Base-by-base conservation (phyloP, 2,329 filamentous ascomycete species). In the Phyllachora maydis region DNA sequence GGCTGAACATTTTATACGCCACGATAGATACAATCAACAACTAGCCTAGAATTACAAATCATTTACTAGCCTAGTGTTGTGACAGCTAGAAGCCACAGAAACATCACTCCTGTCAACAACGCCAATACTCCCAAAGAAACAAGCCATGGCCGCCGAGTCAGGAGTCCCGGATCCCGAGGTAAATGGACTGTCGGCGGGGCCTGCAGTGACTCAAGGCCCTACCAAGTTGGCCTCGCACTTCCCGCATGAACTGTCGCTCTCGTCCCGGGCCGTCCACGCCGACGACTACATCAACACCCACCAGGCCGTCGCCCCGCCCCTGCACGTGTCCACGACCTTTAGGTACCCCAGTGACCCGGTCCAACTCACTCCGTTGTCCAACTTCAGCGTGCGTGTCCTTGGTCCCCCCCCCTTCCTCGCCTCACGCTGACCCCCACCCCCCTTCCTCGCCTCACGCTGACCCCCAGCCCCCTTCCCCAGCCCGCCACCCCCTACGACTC, bases 281-380 rank as follows among this genome's bases (percentile, higher is more conserved):
- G 82, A 91, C 40, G 72, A 90, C 50, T 57, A 56, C 36, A 60
- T 88, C 37, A 78, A 79, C 46, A 50, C 58, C 16, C 65, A 76
- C 35, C 59, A 68, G 23, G 81, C 88, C 41, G 74, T 95, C 26
- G 82, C 85, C 8, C 85, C 88, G 28, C 69, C 85, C 4, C 59
- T 95, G 40, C 85, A 95, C 45, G 68, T 90, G 32, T 82, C 81
- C 30, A 93, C 85, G 8, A 95, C 81, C 10, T 95, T 81, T 49
- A 70, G 79, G 35, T 95, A 93, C 46, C 55, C 59, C 14, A 49
- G 56, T 25, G 61, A 92, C 41, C 77, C 81, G 2, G 59, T 69
- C 5, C 44, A 66, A 14, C 61, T 92, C 21, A 49, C 30, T 42
- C 29, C 42, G 13, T 56, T 52, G 51, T 41, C 43, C 10, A 64